Evolutionary conservation across 371 early-diverging fungal species (phyloP).

Genomic region (Lichtheimia ornata): DNA sequence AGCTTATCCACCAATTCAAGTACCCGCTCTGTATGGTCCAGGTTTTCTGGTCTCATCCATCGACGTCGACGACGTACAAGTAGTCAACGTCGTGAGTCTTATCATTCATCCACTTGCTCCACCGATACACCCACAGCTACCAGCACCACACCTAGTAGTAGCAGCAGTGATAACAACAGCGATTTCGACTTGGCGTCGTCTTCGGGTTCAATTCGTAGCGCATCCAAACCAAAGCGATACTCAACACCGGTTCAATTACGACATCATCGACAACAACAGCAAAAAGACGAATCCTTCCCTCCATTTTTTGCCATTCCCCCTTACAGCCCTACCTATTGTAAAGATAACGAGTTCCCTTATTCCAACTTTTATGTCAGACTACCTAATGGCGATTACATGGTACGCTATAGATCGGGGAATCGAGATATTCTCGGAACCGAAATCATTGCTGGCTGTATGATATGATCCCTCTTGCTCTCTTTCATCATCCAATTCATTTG

Average conservation of each 20-base stretch:
- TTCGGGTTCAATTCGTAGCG: too few relatives aligned
- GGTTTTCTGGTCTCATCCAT: not conserved
- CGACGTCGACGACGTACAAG: not conserved
- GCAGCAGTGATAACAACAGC: too few relatives aligned
- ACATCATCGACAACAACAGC: too few relatives aligned
- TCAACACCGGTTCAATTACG: too few relatives aligned
- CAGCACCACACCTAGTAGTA: not conserved
- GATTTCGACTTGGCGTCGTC: too few relatives aligned
- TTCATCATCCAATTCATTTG: not conserved
- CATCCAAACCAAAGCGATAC: too few relatives aligned
- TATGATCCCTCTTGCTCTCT: conserved; percentile 5
- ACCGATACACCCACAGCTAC: not conserved
- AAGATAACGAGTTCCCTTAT: conserved; percentile 46
- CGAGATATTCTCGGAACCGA: conserved; percentile 48
- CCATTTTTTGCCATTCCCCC: conserved; percentile 33
- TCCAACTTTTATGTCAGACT: conserved; percentile 51
- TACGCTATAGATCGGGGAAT: conserved; percentile 47
- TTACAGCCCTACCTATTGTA: conserved; percentile 48
- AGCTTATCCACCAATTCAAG: not conserved
- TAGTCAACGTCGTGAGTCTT: not conserved
- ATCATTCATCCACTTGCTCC: not conserved
- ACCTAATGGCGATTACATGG: conserved; percentile 51
- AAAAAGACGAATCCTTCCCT: too few relatives aligned
- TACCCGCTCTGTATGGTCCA: conserved; percentile 1
- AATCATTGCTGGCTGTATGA: conserved; percentile 39